These are phyloP conservation scores for Botryotinia calthae DNA, from an alignment of 2,329 filamentous ascomycete genomes.

Conservation along the genomic window DNA sequence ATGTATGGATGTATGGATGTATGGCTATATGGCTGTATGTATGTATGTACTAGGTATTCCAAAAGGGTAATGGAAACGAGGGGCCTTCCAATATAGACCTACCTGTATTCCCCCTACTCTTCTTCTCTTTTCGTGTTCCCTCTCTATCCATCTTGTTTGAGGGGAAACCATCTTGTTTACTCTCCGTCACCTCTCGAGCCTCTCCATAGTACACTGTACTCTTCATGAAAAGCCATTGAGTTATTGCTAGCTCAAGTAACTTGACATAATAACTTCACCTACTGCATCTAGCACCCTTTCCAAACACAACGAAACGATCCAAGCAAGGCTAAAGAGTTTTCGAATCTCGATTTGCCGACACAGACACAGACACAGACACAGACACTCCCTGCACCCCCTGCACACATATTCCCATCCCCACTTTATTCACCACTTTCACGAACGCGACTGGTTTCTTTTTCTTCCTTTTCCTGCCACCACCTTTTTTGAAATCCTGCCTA, in stretches of 20 bases:
- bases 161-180: not conserved
- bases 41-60: not conserved
- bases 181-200: not conserved
- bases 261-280: not conserved
- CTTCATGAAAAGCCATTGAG: not conserved
- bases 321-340: not conserved
- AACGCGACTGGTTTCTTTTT: conserved; percentile 11
- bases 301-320: not conserved
- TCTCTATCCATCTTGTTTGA: not conserved
- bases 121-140: not conserved
- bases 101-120: not conserved
- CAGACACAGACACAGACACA: not conserved
- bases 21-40: too few species aligned
- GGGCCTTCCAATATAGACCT: conserved; percentile 11
- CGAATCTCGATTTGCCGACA: not conserved
- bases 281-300: not conserved
- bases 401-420: not conserved
- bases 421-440: conserved; percentile 6
- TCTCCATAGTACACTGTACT: not conserved
- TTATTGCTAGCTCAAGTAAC: not conserved
- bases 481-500: not conserved
- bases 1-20: not conserved
- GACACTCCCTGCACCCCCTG: not conserved
- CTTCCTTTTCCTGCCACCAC: conserved; percentile 5
- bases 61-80: not conserved